A percentile compares a stretch with the other conserved stretches of the same genome.
Evolutionary conservation across 2,329 filamentous ascomycete species (phyloP).

Genomic region (Trematosphaeria pertusa): DNA sequence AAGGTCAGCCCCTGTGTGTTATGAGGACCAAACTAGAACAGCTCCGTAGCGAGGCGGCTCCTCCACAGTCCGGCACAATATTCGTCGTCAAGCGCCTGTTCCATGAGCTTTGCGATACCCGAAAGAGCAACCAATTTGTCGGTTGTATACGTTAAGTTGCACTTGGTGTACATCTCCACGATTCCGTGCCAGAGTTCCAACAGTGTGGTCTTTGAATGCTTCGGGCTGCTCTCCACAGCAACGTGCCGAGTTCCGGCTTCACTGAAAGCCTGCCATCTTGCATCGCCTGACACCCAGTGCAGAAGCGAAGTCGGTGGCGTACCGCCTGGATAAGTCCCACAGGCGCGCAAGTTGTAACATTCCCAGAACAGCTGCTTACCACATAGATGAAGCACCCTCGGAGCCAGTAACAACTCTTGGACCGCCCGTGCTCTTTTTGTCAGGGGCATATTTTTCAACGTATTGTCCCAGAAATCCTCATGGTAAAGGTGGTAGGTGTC

Average conservation of each 20-base stretch:
- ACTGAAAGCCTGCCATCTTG: not conserved
- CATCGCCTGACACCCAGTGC: not conserved
- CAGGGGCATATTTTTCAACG: not conserved
- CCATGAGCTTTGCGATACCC: conserved; percentile 4
- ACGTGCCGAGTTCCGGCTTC: too few relatives aligned
- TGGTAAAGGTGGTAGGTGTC: not conserved
- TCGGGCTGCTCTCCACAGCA: too few relatives aligned
- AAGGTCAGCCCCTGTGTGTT: not conserved
- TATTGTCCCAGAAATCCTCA: not conserved
- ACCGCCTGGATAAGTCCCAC: conserved; percentile 5
- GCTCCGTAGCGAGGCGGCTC: not conserved
- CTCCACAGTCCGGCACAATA: conserved; percentile 4
- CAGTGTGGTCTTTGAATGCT: too few relatives aligned
- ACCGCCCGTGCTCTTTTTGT: conserved; percentile 5
- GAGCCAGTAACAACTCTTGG: conserved; percentile 2
- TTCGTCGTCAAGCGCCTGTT: conserved; percentile 1
- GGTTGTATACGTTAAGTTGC: not conserved
- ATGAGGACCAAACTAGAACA: too few relatives aligned
- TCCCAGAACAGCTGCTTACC: conserved; percentile 5
- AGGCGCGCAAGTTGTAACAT: not conserved
- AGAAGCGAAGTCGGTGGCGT: not conserved
- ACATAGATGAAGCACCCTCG: conserved; percentile 23
- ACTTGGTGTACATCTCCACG: conserved; percentile 5
- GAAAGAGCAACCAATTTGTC: conserved; percentile 5
- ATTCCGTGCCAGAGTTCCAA: too few relatives aligned